Conservation (phyloP, 495 filamentous ascomycete genomes). For the Friedmanniomyces endolithicus region DNA sequence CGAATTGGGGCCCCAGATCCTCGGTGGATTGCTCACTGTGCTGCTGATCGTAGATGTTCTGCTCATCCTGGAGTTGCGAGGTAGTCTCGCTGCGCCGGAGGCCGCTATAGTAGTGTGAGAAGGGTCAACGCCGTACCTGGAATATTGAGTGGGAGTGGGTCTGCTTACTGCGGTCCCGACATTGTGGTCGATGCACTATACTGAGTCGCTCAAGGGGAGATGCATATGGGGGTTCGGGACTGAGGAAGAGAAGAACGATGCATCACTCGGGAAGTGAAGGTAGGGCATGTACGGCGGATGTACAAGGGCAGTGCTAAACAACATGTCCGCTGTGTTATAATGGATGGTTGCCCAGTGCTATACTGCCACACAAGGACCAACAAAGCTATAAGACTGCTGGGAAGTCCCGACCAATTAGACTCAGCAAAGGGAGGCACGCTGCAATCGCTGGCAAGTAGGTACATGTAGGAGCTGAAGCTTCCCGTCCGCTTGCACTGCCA, state of each 20-base stretch:
- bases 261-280: too few relatives aligned
- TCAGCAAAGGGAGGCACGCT: neutral
- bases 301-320: too few relatives aligned
- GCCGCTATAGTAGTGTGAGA: neutral
- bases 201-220: too few relatives aligned
- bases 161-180: neutral
- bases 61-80: conserved; percentile 1
- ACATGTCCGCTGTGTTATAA: too few relatives aligned
- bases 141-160: neutral
- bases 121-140: neutral
- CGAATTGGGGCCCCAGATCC: neutral
- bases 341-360: too few relatives aligned
- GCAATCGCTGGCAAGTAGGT: neutral
- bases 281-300: too few relatives aligned
- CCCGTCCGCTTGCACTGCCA: too few relatives aligned
- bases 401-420: neutral
- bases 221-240: too few relatives aligned
- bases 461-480: too few relatives aligned
- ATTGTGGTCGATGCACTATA: neutral
- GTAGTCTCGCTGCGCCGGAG: conserved; percentile 2
- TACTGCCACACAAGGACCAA: too few relatives aligned
- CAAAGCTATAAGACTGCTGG: neutral
- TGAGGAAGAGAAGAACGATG: too few relatives aligned
- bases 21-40: neutral
- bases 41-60: conserved; percentile 6